A percentile compares a stretch with the other conserved stretches of the same genome.
phyloP scores from a whole-genome alignment of 164 flowering plant genomes.

The Berberis thunbergii region DNA sequence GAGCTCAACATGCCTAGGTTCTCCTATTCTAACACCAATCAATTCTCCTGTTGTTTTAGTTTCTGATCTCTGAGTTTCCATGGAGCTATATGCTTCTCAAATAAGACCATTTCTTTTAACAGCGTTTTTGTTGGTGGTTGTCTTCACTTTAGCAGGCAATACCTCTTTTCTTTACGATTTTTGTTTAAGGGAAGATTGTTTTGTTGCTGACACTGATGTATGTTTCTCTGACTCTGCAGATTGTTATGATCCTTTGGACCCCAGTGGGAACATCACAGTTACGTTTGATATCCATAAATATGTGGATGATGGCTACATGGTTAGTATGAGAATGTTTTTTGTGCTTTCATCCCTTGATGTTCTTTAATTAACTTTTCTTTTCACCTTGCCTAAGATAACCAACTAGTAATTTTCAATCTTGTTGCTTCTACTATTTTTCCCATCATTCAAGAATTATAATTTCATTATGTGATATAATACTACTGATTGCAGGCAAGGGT shows the following conservation, averaged over 20 bases:
- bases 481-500: conserved; percentile 39
- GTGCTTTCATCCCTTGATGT: background rate
- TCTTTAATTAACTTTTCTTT: background rate
- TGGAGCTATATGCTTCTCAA: conserved; percentile 13
- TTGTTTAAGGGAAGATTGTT: background rate
- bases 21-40: background rate
- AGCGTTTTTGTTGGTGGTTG: conserved; percentile 12
- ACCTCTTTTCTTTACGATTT: conserved; percentile 1
- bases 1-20: background rate
- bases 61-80: conserved; percentile 7
- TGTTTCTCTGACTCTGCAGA: conserved; percentile 20
- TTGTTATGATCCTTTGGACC: conserved; percentile 62
- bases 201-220: conserved; percentile 2
- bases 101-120: conserved; percentile 8
- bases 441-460: too few species aligned
- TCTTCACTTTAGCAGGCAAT: conserved; percentile 28
- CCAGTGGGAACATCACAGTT: conserved; percentile 51
- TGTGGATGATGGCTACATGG: conserved; percentile 40
- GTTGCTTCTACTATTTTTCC: background rate
- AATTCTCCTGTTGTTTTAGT: background rate
- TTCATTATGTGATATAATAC: background rate
- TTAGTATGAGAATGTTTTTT: conserved; percentile 14
- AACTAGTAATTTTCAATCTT: background rate
- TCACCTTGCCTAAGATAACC: background rate
- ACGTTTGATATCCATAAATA: conserved; percentile 37